Base-by-base conservation (phyloP, 495 filamentous ascomycete genomes). In the Ramalina intermedia region DNA sequence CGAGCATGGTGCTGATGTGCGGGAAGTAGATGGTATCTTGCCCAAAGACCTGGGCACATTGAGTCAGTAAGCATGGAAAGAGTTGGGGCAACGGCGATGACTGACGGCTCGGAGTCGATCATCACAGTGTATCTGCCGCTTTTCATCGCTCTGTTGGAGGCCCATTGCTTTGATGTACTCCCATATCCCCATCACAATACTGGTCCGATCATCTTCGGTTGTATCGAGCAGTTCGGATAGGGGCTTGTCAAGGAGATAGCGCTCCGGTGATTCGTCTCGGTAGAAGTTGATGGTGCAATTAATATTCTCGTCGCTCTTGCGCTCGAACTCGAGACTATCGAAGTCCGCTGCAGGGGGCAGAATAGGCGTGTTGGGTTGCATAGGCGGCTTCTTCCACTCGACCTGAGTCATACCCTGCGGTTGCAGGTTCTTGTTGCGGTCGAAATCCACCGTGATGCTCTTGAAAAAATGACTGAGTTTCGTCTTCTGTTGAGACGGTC, bases 381-480 rank as follows among this genome's bases (percentile, higher is more conserved):
- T 58, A 50, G 71, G 73, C 2, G 79, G 80, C 59, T 89, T 84
- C 54, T 77, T 74, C 88, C 88, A 87, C 62, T 79, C 76, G 45
- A 78, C 71, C 37, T 79, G 64, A 48, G 85, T 75, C 39, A 75
- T 64, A 43, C 77, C 69, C 41, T 82, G 76, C 5, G 69, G 64
- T 40, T 57, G 55, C 52, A 75, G 70, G 7, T 67, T 64, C 47
- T 65, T 71, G 18, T 63, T 67, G 41, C 78, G 79, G 51, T 94
- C 86, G 52, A 93, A 90, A 48, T 96, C 88, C 37, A 96, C 73
- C 2, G 76, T 85, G 58, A 99, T 81, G 7, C 79, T 72, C 63
- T 93, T 93, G 78, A 99, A 94, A 67, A 96, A 99, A 56, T 95
- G 84, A 23, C 91, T 94, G 64, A 98, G 81, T 48, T 82, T 77